Conservation (phyloP, 495 filamentous ascomycete genomes). For the Penicillium simplicissimum region DNA sequence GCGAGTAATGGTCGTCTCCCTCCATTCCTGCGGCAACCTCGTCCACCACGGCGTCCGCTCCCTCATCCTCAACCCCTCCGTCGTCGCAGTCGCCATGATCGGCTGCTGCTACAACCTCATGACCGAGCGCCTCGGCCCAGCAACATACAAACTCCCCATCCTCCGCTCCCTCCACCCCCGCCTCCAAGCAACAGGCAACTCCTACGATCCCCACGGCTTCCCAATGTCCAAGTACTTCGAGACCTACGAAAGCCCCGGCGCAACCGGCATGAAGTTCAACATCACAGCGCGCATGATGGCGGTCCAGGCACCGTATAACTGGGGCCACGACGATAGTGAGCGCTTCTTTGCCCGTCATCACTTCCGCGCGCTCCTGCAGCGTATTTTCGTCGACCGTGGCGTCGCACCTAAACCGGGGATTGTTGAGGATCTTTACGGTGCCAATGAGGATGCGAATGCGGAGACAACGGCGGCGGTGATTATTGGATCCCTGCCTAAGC, state of each 20-base stretch:
- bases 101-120: slow-evolving; percentile 98
- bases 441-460: neutral
- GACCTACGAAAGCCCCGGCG: slow-evolving; percentile 50
- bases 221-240: slow-evolving; percentile 82
- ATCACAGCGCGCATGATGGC: slow-evolving; percentile 98
- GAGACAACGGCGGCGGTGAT: slow-evolving; percentile 53
- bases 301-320: slow-evolving; percentile 90
- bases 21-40: slow-evolving; percentile 96
- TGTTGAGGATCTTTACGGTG: slow-evolving; percentile 37
- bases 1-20: slow-evolving; percentile 82
- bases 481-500: slow-evolving; percentile 80
- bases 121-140: slow-evolving; percentile 83
- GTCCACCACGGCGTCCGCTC: slow-evolving; percentile 93
- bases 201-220: slow-evolving; percentile 84
- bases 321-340: slow-evolving; percentile 77
- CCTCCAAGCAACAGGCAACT: slow-evolving; percentile 55
- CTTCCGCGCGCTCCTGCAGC: slow-evolving; percentile 87
- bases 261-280: slow-evolving; percentile 75
- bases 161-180: slow-evolving; percentile 60
- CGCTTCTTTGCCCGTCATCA: slow-evolving; percentile 91
- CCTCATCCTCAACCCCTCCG: slow-evolving; percentile 75
- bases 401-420: slow-evolving; percentile 62
- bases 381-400: slow-evolving; percentile 79
- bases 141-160: slow-evolving; percentile 78
- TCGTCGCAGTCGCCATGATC: slow-evolving; percentile 87